Evolutionary conservation across 257 asterid genomes (phyloP).

Genomic region (Orobanche coerulescens): DNA sequence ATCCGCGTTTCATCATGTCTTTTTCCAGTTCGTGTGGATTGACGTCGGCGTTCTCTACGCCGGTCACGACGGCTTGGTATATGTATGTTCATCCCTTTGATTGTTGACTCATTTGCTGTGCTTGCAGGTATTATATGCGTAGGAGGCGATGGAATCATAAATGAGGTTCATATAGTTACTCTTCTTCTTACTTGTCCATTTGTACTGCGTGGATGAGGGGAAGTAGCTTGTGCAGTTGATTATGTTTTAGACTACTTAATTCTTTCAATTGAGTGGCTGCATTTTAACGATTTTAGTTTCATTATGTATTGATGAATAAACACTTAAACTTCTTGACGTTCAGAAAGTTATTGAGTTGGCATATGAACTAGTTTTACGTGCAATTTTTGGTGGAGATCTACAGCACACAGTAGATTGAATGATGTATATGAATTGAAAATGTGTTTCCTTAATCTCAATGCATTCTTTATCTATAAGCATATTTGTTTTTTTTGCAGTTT

Average conservation of each 20-base stretch:
- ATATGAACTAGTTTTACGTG: neutral
- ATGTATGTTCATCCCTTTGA: constrained; percentile 18
- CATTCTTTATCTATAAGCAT: neutral
- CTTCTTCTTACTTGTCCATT: constrained; percentile 17
- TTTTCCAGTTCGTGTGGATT: too few relatives aligned
- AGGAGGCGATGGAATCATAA: constrained; percentile 96
- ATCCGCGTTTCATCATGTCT: too few relatives aligned
- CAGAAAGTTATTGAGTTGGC: neutral
- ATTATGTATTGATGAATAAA: neutral
- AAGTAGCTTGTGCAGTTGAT: constrained; percentile 8
- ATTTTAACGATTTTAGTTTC: neutral
- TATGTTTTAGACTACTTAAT: constrained; percentile 6
- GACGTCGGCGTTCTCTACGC: too few relatives aligned
- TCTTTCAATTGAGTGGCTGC: constrained; percentile 4
- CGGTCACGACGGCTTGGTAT: neutral
- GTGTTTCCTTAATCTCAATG: constrained; percentile 7
- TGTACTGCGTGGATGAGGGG: constrained; percentile 14
- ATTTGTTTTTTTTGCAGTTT: neutral
- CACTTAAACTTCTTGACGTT: neutral
- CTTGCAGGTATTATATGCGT: constrained; percentile 91
- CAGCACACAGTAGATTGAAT: neutral
- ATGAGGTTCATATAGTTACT: constrained; percentile 57
- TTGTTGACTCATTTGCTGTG: constrained; percentile 19
- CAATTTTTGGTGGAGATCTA: neutral
- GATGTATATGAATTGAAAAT: constrained; percentile 9